These are phyloP conservation scores for Vitis amurensis DNA, from an alignment of 164 flowering plant genomes.

Conservation along the genomic window DNA sequence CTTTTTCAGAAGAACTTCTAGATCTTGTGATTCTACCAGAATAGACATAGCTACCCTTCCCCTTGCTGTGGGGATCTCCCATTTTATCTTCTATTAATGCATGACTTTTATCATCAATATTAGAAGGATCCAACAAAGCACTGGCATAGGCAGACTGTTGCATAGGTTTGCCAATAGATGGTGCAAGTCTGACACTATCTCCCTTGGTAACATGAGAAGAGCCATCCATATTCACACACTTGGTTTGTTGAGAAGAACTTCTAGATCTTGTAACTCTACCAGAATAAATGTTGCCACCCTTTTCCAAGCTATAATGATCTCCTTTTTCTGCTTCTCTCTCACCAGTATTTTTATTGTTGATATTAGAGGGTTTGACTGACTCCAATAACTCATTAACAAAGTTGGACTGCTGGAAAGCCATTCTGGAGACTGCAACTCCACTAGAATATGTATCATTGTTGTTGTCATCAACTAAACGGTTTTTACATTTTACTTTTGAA, in stretches of 20 bases:
- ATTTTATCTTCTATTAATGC: conserved; percentile 4
- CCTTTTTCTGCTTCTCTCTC: conserved; percentile 1
- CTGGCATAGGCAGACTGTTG: conserved; percentile 3
- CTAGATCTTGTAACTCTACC: no score
- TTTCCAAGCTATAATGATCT: no score
- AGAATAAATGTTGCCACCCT: no score
- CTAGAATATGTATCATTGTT: conserved; percentile 8
- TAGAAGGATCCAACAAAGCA: conserved; percentile 11
- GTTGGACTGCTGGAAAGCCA: conserved; percentile 15
- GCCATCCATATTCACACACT: no score
- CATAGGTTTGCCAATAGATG: neutral
- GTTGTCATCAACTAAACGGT: conserved; percentile 11
- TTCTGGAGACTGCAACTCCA: conserved; percentile 11
- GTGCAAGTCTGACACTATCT: neutral
- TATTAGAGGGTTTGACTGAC: conserved; percentile 12
- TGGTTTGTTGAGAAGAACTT: no score
- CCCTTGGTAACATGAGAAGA: no score
- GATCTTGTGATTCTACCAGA: conserved; percentile 27
- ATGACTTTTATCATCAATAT: conserved; percentile 5
- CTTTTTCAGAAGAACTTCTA: conserved; percentile 15
- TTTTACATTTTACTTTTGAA: conserved; percentile 39
- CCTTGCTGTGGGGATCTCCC: conserved; percentile 8
- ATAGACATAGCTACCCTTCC: conserved; percentile 5
- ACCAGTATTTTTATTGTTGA: neutral
- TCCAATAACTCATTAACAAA: conserved; percentile 8